phyloP scores from a whole-genome alignment of 129 eudicot genomes.

The Flaveria linearis region DNA sequence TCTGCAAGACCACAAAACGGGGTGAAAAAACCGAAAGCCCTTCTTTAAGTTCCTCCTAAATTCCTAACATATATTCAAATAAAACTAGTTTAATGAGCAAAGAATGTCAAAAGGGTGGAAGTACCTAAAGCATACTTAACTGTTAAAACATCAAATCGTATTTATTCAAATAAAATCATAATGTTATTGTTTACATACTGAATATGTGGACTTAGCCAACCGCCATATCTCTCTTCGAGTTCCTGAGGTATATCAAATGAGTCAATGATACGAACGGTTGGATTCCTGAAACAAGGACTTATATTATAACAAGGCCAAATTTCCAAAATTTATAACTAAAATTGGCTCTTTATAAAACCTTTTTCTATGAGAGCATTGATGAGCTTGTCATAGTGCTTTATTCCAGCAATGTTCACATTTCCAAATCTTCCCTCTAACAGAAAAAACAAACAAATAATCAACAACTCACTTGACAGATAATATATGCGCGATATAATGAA shows the following conservation, averaged over 20 bases:
- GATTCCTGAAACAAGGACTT: slow-evolving; percentile 48
- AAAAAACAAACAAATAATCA: slow-evolving; percentile 6
- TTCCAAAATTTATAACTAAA: not conserved
- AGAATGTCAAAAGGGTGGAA: not conserved
- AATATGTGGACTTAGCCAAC: slow-evolving; percentile 66
- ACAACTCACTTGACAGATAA: not conserved
- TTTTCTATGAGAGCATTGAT: slow-evolving; percentile 60
- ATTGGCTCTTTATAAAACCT: slow-evolving; percentile 36
- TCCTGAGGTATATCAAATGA: slow-evolving; percentile 81
- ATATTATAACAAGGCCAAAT: no score
- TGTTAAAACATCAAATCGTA: not conserved
- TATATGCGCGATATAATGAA: not conserved
- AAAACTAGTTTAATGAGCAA: not conserved
- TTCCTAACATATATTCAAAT: not conserved
- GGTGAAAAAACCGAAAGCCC: no score
- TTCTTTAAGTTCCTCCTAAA: no score
- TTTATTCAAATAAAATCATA: not conserved
- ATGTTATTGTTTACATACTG: slow-evolving; percentile 38
- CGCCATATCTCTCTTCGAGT: slow-evolving; percentile 79
- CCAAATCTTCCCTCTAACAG: slow-evolving; percentile 69
- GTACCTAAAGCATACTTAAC: not conserved
- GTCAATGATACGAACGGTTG: slow-evolving; percentile 71
- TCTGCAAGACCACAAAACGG: no score
- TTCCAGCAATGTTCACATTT: slow-evolving; percentile 59
- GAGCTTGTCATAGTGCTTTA: slow-evolving; percentile 57